Conservation (phyloP, 345 rosid genomes). For the Euclidium syriacum region DNA sequence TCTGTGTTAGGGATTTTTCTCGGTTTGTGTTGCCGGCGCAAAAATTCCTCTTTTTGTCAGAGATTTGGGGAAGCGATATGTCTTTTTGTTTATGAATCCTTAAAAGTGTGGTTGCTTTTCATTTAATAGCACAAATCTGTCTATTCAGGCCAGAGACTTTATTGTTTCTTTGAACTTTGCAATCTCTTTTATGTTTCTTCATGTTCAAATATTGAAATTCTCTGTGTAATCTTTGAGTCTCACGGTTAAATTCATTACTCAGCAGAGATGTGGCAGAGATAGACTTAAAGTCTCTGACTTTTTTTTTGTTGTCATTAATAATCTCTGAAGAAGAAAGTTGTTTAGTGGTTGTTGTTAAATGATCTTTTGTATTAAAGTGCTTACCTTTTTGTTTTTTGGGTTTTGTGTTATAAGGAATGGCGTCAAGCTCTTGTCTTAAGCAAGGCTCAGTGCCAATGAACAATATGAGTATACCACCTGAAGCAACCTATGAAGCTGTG, state of each 20-base stretch:
- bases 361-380: constrained; percentile 11
- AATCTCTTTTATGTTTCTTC: constrained; percentile 28
- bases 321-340: constrained; percentile 14
- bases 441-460: constrained; percentile 48
- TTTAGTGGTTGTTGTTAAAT: constrained; percentile 17
- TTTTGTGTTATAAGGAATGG: constrained; percentile 48
- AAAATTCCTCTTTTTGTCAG: constrained; percentile 1
- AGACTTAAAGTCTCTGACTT: constrained; percentile 25
- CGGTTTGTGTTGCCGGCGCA: constrained; percentile 9
- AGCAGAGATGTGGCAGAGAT: constrained; percentile 12
- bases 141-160: constrained; percentile 29
- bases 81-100: constrained; percentile 13
- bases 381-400: constrained; percentile 2
- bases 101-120: constrained; percentile 22
- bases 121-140: constrained; percentile 39
- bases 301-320: constrained; percentile 21
- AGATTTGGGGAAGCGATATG: not conserved
- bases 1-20: not conserved
- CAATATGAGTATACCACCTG: constrained; percentile 56
- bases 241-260: not conserved
- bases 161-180: constrained; percentile 30
- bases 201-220: not conserved
- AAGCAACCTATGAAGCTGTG: constrained; percentile 68
- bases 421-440: constrained; percentile 74
- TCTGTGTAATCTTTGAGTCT: constrained; percentile 15